Evolutionary conservation across 805 yeast species (phyloP), one percentile per base, ranked within the genome.

Genomic region (Candida qinlingensis): DNA sequence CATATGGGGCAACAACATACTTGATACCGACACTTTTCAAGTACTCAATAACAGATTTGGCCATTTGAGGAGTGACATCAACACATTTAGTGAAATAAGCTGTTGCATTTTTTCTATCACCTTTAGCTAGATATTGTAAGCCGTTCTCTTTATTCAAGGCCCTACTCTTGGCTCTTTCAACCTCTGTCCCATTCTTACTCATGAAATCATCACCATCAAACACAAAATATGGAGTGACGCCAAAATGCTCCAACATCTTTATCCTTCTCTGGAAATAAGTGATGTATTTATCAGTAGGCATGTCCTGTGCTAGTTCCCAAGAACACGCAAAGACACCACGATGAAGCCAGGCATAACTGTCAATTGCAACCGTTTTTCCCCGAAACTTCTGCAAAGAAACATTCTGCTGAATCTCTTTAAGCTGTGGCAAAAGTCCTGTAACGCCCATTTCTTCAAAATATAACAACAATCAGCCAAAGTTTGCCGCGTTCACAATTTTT

Each of bases 261-360:
- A 92, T 73, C 55, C 83, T 77, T 54, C 79, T 80, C 63, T 81
- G 68, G 44, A 91, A 81, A 57, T 83, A 89, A 33, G 78, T 80
- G 37, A 92, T 65, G 62, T 86, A 87, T 59, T 79, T 75, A n/a
- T 74, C 71, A 0, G 98, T 88, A 1, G 90, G 88, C 44, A 68
- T 65, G 9, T 79, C 87, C 45, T 77, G 70, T 7, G 89, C 88
- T 42, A 94, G 69, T 44, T 94, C 96, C 66, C 77, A 80, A 0
- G 97, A 86, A 66, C 98, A 91, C 13, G 88, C 71, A 44, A 83
- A 77, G 4, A 87, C 82, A 5, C 94, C 91, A 54, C 87, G 79
- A 66, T 94, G 99, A 5, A 94, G 76, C 99, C 99, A 94, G 1
- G 97, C 90, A 61, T 89, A 94, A 0, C 96, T 91, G 62, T 94